Evolutionary conservation across 2,329 filamentous ascomycete genomes (phyloP).

Genomic region (Colletotrichum truncatum): DNA sequence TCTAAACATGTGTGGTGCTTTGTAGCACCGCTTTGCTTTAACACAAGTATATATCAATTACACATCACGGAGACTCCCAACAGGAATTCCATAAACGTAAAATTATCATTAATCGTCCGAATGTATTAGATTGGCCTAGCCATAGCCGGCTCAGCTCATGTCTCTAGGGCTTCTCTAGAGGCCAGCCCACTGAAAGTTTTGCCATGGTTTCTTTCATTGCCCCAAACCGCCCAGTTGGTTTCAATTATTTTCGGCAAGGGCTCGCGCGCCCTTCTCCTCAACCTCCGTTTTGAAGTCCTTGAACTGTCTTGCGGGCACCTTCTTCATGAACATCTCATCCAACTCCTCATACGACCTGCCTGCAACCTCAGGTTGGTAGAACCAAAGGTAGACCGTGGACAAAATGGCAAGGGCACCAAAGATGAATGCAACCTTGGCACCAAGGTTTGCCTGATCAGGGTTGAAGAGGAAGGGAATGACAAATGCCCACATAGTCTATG

Average conservation of each 20-base stretch:
- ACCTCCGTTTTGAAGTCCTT: slow-evolving; percentile 26
- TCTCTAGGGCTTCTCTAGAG: too few relatives aligned
- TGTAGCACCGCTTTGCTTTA: too few relatives aligned
- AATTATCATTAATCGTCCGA: too few relatives aligned
- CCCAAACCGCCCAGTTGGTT: not conserved
- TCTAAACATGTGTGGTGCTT: too few relatives aligned
- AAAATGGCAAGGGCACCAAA: slow-evolving; percentile 44
- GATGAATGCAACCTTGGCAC: slow-evolving; percentile 50
- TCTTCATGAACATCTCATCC: slow-evolving; percentile 34
- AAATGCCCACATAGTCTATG: slow-evolving; percentile 31
- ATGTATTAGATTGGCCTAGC: too few relatives aligned
- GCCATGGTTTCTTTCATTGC: too few relatives aligned
- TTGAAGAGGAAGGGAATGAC: slow-evolving; percentile 40
- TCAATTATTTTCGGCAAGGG: not conserved
- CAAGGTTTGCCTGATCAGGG: slow-evolving; percentile 43
- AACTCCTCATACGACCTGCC: slow-evolving; percentile 35
- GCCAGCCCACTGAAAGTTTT: too few relatives aligned
- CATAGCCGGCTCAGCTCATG: too few relatives aligned
- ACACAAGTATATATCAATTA: too few relatives aligned
- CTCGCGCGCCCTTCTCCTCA: slow-evolving; percentile 2
- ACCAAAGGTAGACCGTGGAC: slow-evolving; percentile 40
- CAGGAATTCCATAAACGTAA: too few relatives aligned
- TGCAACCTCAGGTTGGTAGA: slow-evolving; percentile 45
- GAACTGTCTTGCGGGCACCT: slow-evolving; percentile 36
- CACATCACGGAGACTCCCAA: too few relatives aligned